Evolutionary conservation across 2,329 filamentous ascomycete genomes (phyloP), one percentile per base, ranked within the genome.

Genomic region (Macrophomina tecta): DNA sequence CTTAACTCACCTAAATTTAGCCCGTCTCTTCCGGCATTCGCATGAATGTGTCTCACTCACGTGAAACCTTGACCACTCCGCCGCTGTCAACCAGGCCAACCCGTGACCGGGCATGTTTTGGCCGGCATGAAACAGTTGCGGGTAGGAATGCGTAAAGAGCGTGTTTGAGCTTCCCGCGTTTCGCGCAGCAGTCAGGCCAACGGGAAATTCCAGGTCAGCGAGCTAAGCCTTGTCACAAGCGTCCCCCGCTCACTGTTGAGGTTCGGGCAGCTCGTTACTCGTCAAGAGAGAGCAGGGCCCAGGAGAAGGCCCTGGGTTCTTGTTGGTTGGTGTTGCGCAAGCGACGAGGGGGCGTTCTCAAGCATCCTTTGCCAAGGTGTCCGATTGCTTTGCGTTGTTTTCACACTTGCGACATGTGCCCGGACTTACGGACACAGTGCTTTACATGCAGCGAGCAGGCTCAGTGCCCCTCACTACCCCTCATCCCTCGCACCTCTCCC

Each of bases 91-190:
- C 12, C 40, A 28, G 11, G 8, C 18, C 23, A 30, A 32, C 23
- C 8, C 11, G 7, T 4, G 28, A 30, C 11, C 32, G n/a, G 8
- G 11, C 11, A 11, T 28, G 9, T n/a, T 23, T 16, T 62, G 7
- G 14, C 8, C 58, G 58, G 14, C 28, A 36, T 49, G 58, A 62
- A 49, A 49, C 58, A 46, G 23, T 23, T 12, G 5, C 46, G 28
- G 34, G 5, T 49, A 45, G 16, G 28, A 36, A 5, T 18, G 45
- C 6, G 14, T 48, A 38, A 38, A 14, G 58, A 49, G 45, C 58
- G 38, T 34, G 42, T 62, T 62, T 49, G 58, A 62, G 42, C 42
- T 23, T 49, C n/a, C 30, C 30, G 58, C 12, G 16, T 48, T 23
- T 38, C n/a, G 58, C 32, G 40, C 42, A 28, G 8, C 11, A 9